phyloP scores from a whole-genome alignment of 192 early-diverging fungal genomes.

The Umbelopsis isabellina region DNA sequence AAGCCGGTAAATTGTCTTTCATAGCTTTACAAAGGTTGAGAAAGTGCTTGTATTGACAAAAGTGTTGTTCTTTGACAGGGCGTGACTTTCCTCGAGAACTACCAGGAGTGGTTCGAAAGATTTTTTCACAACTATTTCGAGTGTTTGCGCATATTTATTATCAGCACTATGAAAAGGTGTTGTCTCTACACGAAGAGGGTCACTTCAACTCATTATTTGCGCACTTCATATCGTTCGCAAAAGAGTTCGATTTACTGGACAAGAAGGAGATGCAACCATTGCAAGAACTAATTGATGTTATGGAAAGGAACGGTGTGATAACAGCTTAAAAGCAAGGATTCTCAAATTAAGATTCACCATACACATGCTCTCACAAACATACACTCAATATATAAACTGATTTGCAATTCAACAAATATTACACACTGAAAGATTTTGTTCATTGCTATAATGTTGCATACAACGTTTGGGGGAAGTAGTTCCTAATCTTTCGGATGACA shows the following conservation, averaged over 20 bases:
- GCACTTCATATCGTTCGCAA: constrained; percentile 90
- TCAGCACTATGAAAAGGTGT: constrained; percentile 84
- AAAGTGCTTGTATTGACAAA: neutral
- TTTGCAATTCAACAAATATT: too few relatives aligned
- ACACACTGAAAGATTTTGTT: too few relatives aligned
- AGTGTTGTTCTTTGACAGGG: constrained; percentile 45
- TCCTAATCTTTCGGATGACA: too few relatives aligned
- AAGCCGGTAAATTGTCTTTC: constrained; percentile 62
- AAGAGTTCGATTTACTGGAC: constrained; percentile 92
- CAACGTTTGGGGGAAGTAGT: too few relatives aligned
- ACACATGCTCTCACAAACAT: neutral
- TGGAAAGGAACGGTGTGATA: constrained; percentile 38
- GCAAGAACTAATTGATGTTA: constrained; percentile 71
- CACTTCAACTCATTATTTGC: constrained; percentile 98
- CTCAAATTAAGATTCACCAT: neutral
- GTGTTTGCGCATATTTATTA: constrained; percentile 95
- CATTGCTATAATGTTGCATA: too few relatives aligned
- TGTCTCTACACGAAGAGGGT: constrained; percentile 80
- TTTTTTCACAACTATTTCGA: constrained; percentile 86
- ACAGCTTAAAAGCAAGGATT: neutral
- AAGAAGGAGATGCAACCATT: constrained; percentile 88
- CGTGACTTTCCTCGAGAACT: constrained; percentile 87
- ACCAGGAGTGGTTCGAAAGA: constrained; percentile 61
- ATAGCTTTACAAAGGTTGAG: neutral
- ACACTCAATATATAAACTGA: neutral